Base-by-base conservation (phyloP, 2,329 filamentous ascomycete species). In the Clarireedia homoeocarpa region DNA sequence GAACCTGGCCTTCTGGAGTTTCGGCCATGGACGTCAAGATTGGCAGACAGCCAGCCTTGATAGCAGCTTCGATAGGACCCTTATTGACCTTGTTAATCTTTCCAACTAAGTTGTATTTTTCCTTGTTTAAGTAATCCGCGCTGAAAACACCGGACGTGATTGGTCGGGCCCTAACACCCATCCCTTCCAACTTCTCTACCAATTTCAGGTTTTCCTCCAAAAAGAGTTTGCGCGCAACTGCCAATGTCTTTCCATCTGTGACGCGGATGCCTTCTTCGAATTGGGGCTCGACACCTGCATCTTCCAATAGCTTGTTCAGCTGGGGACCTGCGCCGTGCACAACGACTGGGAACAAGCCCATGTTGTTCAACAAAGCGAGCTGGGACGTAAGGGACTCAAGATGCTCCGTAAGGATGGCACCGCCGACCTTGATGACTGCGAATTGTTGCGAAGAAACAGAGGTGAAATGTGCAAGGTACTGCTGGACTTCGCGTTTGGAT, bases 1-100 rank as follows among this genome's bases (percentile, higher is more conserved):
- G 80, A 51, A 97, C 85, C 71, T 92, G 90, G 7, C 94, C 94
- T 61, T 96, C 91, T 48, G 85, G 80, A 23, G 88, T 91, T 77
- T 97, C 92, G 9, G 92, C 94, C 86, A 97, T 95, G 59, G 91
- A 97, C 23, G 91, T 96, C 63, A 99, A 77, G 61, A 99, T 89
- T 24, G 94, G 94, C 27, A 99, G 80, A 69, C 92, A 95, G 55
- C 92, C 89, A 67, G 94, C 86, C 72, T 88, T 85, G 62, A 99
- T 95, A 40, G 91, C 90, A 53, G 88, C 86, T 76, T 96, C 88
- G 66, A 99, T 96, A 34, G 90, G 88, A 60, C 83, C 82, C 71
- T 89, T 94, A 74, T 96, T 91, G 65, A 99, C 91, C 59, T 88
- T 83, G 64, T 88, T 95, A 72, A 99, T 91, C 80, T 96, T 95